These are phyloP conservation scores for Trametes polyzona DNA, from an alignment of 1,284 basidiomycete species.

Conservation along the genomic window DNA sequence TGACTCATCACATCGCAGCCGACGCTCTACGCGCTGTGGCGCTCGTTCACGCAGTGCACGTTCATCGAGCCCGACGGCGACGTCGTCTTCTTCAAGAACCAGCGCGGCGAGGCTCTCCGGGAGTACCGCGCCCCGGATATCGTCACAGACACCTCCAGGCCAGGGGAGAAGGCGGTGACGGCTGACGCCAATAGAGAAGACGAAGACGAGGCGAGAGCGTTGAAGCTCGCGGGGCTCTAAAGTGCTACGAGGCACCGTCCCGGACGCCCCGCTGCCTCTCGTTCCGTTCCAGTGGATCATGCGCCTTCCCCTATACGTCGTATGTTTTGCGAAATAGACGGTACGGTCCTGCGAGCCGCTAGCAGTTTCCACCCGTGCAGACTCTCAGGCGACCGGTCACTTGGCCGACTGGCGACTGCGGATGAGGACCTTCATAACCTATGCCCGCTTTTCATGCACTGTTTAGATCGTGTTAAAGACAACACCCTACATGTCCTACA, in stretches of 20 bases:
- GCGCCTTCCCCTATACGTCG: too few species aligned
- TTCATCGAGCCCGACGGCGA: constrained; percentile 78
- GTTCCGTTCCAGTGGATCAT: background rate
- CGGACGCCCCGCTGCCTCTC: too few species aligned
- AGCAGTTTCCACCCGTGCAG: too few species aligned
- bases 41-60: constrained; percentile 58
- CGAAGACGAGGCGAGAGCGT: background rate
- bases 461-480: too few species aligned
- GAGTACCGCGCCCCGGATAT: background rate
- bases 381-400: too few species aligned
- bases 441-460: too few species aligned
- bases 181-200: background rate
- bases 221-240: constrained; percentile 2
- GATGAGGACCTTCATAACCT: too few species aligned
- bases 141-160: background rate
- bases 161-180: background rate
- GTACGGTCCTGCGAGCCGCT: too few species aligned
- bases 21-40: constrained; percentile 42
- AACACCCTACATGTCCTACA: too few species aligned
- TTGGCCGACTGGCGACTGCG: too few species aligned
- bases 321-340: too few species aligned
- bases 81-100: constrained; percentile 78
- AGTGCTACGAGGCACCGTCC: too few species aligned
- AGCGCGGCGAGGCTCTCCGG: constrained; percentile 50
- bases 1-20: constrained; percentile 21